Conservation (phyloP, 2,329 filamentous ascomycete species). For the Lecanoromycetidae sp. region DNA sequence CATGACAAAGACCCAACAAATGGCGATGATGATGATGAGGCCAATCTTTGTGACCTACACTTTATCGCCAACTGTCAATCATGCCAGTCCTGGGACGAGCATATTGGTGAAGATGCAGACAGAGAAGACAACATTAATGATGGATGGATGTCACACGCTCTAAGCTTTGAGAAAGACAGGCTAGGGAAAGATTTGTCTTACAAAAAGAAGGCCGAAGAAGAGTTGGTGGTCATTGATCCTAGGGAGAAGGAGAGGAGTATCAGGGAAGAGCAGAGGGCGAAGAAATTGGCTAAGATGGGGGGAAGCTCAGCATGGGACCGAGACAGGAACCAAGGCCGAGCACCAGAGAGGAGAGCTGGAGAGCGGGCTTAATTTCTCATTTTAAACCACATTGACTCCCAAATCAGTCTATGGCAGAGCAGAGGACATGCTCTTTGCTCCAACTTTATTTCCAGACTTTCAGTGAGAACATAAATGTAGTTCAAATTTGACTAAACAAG, state of each 20-base stretch:
- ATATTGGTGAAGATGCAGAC: constrained; percentile 33
- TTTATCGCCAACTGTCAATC: constrained; percentile 94
- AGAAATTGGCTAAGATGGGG: constrained; percentile 46
- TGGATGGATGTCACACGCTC: constrained; percentile 74
- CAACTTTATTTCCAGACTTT: not conserved
- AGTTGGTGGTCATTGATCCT: constrained; percentile 86
- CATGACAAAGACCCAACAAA: constrained; percentile 9
- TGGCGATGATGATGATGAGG: constrained; percentile 51
- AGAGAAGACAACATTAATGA: constrained; percentile 39
- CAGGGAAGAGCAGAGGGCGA: constrained; percentile 48
- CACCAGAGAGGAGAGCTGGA: constrained; percentile 7
- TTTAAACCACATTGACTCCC: no score
- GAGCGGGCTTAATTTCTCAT: no score
- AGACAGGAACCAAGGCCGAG: constrained; percentile 11
- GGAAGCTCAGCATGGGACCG: constrained; percentile 15
- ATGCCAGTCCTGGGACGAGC: constrained; percentile 70
- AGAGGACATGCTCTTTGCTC: not conserved
- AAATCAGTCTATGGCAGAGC: no score
- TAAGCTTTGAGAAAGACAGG: constrained; percentile 80
- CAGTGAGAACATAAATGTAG: no score
- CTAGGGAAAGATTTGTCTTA: constrained; percentile 83
- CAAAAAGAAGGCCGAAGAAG: constrained; percentile 81
- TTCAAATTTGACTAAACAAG: not conserved
- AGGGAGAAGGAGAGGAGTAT: constrained; percentile 67
- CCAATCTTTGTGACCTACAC: constrained; percentile 75